Evolutionary conservation across 352 stramenopile species (phyloP).

Genomic region (Globisporangium cystogenes): DNA sequence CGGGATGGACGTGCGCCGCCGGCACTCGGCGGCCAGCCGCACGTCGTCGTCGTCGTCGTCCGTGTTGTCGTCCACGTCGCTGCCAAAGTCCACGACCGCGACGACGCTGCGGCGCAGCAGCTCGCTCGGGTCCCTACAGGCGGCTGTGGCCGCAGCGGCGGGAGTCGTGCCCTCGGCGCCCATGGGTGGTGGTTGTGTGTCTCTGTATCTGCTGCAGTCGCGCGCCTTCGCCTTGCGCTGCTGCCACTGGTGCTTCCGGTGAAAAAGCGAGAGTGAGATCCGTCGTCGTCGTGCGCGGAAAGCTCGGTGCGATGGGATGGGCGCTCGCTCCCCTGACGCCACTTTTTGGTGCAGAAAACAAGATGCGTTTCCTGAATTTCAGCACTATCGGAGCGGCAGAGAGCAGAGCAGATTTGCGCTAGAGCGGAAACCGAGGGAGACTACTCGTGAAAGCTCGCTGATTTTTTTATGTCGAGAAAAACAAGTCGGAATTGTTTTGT

Average conservation of each 20-base stretch:
- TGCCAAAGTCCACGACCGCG: slow-evolving; percentile 2
- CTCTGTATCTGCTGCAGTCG: neutral
- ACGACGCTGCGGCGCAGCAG: slow-evolving; percentile 15
- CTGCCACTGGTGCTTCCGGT: neutral
- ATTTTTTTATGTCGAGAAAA: too few relatives aligned
- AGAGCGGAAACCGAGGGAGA: too few relatives aligned
- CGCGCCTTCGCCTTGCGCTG: neutral
- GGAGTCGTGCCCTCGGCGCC: slow-evolving; percentile 16
- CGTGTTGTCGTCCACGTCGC: neutral
- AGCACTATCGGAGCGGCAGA: too few relatives aligned
- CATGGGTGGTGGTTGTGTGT: slow-evolving; percentile 11
- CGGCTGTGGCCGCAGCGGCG: neutral
- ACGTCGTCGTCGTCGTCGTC: slow-evolving; percentile 13
- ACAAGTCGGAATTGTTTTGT: too few relatives aligned
- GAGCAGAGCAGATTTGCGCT: too few relatives aligned
- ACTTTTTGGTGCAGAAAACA: neutral
- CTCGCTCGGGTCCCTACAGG: slow-evolving; percentile 1
- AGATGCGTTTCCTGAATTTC: neutral
- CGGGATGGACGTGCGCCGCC: slow-evolving; percentile 61
- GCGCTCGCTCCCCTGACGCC: neutral
- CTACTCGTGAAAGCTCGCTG: too few relatives aligned
- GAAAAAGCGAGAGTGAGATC: neutral
- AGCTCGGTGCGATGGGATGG: neutral
- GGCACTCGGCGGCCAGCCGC: slow-evolving; percentile 20
- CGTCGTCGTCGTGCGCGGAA: neutral